A percentile compares a stretch with the other conserved stretches of the same genome.
phyloP scores from a whole-genome alignment of 768 basidiomycete genomes.

The Leccinum disarticulatum region DNA sequence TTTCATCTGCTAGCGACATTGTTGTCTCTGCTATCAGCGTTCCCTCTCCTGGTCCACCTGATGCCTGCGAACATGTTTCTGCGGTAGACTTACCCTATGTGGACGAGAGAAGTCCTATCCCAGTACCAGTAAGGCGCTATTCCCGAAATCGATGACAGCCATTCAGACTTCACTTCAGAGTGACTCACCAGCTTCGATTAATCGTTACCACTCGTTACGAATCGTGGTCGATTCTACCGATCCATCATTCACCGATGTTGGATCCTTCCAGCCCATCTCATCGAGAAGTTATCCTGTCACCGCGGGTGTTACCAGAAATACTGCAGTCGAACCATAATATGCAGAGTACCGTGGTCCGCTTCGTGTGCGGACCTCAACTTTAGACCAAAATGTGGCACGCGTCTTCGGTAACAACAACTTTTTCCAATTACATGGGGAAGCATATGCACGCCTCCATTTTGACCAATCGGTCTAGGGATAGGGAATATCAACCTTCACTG shows the following conservation, averaged over 20 bases:
- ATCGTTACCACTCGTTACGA: neutral
- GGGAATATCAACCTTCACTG: constrained; percentile 31
- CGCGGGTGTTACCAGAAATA: neutral
- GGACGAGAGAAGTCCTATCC: neutral
- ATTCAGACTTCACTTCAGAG: neutral
- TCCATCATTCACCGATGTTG: neutral
- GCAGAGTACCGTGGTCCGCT: neutral
- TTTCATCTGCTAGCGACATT: neutral
- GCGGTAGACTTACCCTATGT: neutral
- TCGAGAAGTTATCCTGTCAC: neutral
- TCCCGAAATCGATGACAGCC: neutral
- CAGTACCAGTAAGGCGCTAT: neutral
- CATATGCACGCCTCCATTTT: constrained; percentile 40
- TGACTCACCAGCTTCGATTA: neutral
- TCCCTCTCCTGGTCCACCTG: neutral
- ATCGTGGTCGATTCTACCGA: neutral
- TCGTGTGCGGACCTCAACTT: neutral
- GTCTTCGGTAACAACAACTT: constrained; percentile 29
- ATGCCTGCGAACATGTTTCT: neutral
- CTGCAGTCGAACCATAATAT: neutral
- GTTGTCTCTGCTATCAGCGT: neutral
- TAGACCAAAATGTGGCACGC: neutral
- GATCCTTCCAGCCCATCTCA: neutral
- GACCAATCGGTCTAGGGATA: constrained; percentile 32
- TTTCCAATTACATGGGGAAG: constrained; percentile 43